Percentiles rank a stretch among this genome's conserved stretches.
These are phyloP conservation scores for Austroboletus festivus DNA, from an alignment of 768 basidiomycete species.

Conservation along the genomic window DNA sequence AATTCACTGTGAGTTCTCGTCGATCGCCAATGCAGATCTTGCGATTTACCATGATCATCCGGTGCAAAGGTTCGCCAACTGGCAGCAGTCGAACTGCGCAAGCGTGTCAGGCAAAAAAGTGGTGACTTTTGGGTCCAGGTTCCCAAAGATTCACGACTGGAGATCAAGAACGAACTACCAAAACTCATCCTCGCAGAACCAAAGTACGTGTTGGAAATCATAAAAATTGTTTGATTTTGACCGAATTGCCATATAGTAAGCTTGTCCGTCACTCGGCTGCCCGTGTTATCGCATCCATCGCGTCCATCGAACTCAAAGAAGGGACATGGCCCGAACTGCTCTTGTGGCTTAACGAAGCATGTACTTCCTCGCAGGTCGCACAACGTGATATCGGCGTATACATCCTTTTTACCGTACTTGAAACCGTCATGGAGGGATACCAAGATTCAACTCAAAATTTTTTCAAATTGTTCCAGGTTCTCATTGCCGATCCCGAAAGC, in stretches of 20 bases:
- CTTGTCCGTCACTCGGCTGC: slow-evolving; percentile 92
- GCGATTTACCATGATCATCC: slow-evolving; percentile 4
- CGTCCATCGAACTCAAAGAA: slow-evolving; percentile 77
- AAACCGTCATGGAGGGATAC: slow-evolving; percentile 88
- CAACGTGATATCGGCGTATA: slow-evolving; percentile 92
- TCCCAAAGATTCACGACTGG: slow-evolving; percentile 61
- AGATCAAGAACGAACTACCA: slow-evolving; percentile 84
- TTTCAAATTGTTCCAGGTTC: slow-evolving; percentile 72
- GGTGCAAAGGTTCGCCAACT: slow-evolving; percentile 83
- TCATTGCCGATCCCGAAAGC: slow-evolving; percentile 81
- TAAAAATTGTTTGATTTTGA: background rate
- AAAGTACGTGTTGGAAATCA: slow-evolving; percentile 48
- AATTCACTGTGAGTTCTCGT: slow-evolving; percentile 63
- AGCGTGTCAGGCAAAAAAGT: slow-evolving; percentile 79
- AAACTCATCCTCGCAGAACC: slow-evolving; percentile 73
- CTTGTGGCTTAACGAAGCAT: slow-evolving; percentile 80
- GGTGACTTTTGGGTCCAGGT: slow-evolving; percentile 80
- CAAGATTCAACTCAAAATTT: slow-evolving; percentile 70
- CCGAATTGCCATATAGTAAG: slow-evolving; percentile 46
- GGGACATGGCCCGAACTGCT: slow-evolving; percentile 85
- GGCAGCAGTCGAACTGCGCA: slow-evolving; percentile 93
- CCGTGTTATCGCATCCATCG: slow-evolving; percentile 90
- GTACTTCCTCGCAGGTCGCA: slow-evolving; percentile 58
- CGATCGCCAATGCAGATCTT: slow-evolving; percentile 6
- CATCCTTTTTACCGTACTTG: slow-evolving; percentile 87